Percentiles rank a stretch among this genome's conserved stretches.
These are phyloP conservation scores for Erodium maritimum DNA, from an alignment of 345 rosid genomes.

Conservation along the genomic window DNA sequence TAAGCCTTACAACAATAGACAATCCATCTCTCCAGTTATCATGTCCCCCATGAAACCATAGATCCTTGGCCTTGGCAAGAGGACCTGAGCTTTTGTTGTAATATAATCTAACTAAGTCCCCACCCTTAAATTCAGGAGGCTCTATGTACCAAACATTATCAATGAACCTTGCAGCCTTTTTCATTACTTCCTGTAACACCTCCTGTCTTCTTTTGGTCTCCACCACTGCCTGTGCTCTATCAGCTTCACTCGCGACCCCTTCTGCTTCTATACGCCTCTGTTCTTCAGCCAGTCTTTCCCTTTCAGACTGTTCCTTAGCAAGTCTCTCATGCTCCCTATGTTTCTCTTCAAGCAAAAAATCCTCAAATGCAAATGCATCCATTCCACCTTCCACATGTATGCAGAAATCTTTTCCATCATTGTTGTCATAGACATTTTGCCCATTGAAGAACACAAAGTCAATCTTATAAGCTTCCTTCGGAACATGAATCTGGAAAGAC, in stretches of 20 bases:
- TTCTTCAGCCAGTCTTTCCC: conserved; percentile 66
- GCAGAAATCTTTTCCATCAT: conserved; percentile 55
- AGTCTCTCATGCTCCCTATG: conserved; percentile 57
- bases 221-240: conserved; percentile 51
- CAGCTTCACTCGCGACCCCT: conserved; percentile 69
- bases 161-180: conserved; percentile 36
- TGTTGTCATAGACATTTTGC: conserved; percentile 62
- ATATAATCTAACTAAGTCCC: conserved; percentile 41
- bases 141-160: conserved; percentile 62
- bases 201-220: conserved; percentile 47
- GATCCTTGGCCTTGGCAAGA: conserved; percentile 47
- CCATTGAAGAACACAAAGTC: conserved; percentile 90
- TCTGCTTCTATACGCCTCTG: conserved; percentile 53
- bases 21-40: conserved; percentile 73
- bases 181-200: conserved; percentile 28
- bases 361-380: conserved; percentile 60
- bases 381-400: conserved; percentile 61
- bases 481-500: conserved; percentile 69
- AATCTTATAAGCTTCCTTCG: conserved; percentile 80
- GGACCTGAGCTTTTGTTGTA: conserved; percentile 72
- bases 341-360: conserved; percentile 81
- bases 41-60: conserved; percentile 91
- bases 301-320: conserved; percentile 72
- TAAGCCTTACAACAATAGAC: conserved; percentile 50
- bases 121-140: conserved; percentile 50